Evolutionary conservation across 2,329 filamentous ascomycete genomes (phyloP), one percentile per base, ranked within the genome.

Genomic region (Colletotrichum australisinense): DNA sequence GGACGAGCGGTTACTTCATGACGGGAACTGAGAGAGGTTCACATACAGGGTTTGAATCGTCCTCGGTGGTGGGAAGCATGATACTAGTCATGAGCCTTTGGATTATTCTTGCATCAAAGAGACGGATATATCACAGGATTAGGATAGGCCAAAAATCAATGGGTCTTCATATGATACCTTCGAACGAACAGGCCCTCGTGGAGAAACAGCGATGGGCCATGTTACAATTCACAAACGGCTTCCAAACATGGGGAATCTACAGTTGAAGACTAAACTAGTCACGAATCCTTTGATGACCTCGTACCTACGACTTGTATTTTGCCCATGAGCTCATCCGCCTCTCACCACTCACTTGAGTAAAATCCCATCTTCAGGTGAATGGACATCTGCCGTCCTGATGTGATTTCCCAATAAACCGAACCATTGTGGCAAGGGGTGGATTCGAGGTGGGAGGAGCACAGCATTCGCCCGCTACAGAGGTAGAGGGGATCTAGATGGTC

Each of bases 181-280:
- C 9, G 32, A 35, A 42, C 6, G 53, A 9, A 58, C 53, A 42
- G 32, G 49, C 22, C 19, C 35, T 24, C n/a, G 30, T 5, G 63
- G n/a, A 26, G 35, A 26, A 64, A 57, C 35, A 26, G 60, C 22
- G 67, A 65, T 49, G 59, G n/a, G 60, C 55, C 22, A 65, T 28
- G 28, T 58, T 49, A 69, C 53, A 52, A 55, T 30, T 42, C 42
- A 49, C 19, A 49, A 49, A 49, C 3, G 4, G 7, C 19, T 19
- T 49, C 19, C 8, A 49, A 49, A 22, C 19, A 49, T n/a, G 42
- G 42, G 19, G 7, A 49, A 49, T 49, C 19, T n/a, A 1, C 8
- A 32, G 9, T 32, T 32, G 30, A 4, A 42, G 7, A 46, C 16
- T 49, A 49, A 49, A 11, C 3, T 49, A 49, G 16, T n/a, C 19